Base-by-base conservation (phyloP, 2,329 filamentous ascomycete genomes). In the Cladosporium colombiae region DNA sequence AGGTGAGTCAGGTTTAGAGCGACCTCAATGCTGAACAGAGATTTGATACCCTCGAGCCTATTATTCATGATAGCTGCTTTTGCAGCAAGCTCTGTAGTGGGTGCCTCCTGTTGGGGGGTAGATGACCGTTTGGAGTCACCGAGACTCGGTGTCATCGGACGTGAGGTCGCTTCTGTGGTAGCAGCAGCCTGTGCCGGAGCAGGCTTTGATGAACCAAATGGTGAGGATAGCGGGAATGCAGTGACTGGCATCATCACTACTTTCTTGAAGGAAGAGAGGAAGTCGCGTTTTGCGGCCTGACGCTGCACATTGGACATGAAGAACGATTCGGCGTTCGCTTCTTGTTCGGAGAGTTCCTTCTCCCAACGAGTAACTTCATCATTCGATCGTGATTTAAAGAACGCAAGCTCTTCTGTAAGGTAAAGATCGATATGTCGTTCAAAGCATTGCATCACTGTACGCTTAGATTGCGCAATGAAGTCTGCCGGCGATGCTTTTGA, bases 201-300 rank as follows among this genome's bases (percentile, higher is more conserved):
- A 25, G 78, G 72, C 68, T 78, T 82, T 52, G 75, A 75, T 21
- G 78, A 78, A 67, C 80, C 84, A 55, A 55, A 55, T 4, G 52
- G 52, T 8, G 52, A 55, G 2, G 52, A 55, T n/a, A 82, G 86
- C 1, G 92, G 91, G 4, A 98, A 82, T 10, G 93, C 94, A 62
- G 92, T 96, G 58, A 99, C 94, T 2, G 95, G 95, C 89, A 97
- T 96, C 93, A 99, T 97, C 70, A 99, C 91, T 10, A 99, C 95
- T 78, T 98, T 98, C 75, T 93, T 97, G 83, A 99, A 99, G 0
- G 93, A 97, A 55, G 89, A 95, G 68, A 99, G 77, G 73, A 99
- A 99, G 76, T 99, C 95, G 71, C 93, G 92, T 80, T 99, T 99
- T 69, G 96, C 95, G 0, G 93, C 95, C 76, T 96, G 93, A 29